Evolutionary conservation across 148 eudicot species (phyloP).

Genomic region (Amaranthus cruentus): DNA sequence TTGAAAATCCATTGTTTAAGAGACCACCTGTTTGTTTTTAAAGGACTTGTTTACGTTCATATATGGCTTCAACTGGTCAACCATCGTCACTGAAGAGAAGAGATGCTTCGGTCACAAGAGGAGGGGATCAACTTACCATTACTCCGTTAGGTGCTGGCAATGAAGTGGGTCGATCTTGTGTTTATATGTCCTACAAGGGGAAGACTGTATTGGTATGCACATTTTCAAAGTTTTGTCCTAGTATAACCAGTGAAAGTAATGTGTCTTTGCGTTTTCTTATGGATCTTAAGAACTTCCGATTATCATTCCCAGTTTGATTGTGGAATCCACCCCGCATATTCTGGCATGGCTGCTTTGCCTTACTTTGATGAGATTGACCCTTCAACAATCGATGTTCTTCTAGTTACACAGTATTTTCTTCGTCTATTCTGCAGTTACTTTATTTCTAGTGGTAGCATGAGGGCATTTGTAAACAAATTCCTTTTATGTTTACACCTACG

Average conservation of each 20-base stretch:
- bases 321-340: slow-evolving; percentile 91
- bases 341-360: slow-evolving; percentile 95
- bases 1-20: neutral
- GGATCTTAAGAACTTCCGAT: neutral
- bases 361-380: slow-evolving; percentile 97
- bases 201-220: slow-evolving; percentile 65
- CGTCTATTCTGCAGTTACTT: neutral
- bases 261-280: neutral
- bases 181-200: slow-evolving; percentile 79
- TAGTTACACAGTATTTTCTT: slow-evolving; percentile 68
- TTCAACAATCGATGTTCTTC: slow-evolving; percentile 80
- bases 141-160: slow-evolving; percentile 91
- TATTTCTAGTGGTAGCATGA: too few relatives aligned
- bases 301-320: slow-evolving; percentile 64
- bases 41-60: neutral
- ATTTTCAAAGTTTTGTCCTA: neutral
- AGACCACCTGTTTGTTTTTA: neutral
- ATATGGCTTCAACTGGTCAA: slow-evolving; percentile 64
- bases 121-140: slow-evolving; percentile 68
- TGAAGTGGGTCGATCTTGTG: slow-evolving; percentile 95
- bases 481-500: neutral
- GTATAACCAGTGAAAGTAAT: neutral
- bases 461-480: too few relatives aligned
- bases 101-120: slow-evolving; percentile 47
- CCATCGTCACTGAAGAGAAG: slow-evolving; percentile 54